Conservation (phyloP, 495 filamentous ascomycete genomes). For the Tuber umbilicatum region DNA sequence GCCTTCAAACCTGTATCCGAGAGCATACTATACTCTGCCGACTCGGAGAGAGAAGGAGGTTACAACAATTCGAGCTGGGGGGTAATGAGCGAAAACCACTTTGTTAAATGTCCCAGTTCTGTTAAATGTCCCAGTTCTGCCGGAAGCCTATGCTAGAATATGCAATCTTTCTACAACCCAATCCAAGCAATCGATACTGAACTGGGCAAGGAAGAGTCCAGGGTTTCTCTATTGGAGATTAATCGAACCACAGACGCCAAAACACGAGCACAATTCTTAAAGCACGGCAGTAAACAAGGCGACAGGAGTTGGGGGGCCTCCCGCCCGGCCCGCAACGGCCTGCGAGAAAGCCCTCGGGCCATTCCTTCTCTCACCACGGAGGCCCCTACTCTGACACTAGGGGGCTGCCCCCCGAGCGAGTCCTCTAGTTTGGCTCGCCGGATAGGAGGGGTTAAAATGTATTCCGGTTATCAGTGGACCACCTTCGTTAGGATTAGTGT, state of each 20-base stretch:
- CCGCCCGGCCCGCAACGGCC: too few relatives aligned
- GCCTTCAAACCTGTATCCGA: neutral
- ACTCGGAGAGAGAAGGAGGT: neutral
- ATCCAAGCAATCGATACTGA: neutral
- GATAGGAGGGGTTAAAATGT: too few relatives aligned
- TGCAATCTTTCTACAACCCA: neutral
- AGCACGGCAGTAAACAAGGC: neutral
- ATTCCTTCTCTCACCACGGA: too few relatives aligned
- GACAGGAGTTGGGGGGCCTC: too few relatives aligned
- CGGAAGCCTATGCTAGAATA: neutral
- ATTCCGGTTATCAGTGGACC: too few relatives aligned
- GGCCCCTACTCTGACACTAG: too few relatives aligned
- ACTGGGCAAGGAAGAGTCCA: neutral
- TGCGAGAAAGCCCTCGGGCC: too few relatives aligned
- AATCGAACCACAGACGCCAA: neutral
- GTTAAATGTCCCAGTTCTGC: neutral
- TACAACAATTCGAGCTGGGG: neutral
- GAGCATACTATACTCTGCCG: neutral
- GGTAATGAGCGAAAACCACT: neutral
- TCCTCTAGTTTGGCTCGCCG: too few relatives aligned
- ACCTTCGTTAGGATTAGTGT: too few relatives aligned
- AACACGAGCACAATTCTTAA: neutral
- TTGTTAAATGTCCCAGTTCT: neutral
- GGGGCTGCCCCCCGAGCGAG: too few relatives aligned
- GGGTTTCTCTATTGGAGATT: neutral